Conservation (phyloP, 2,329 filamentous ascomycete genomes). For the Sordariomycetes sp. region DNA sequence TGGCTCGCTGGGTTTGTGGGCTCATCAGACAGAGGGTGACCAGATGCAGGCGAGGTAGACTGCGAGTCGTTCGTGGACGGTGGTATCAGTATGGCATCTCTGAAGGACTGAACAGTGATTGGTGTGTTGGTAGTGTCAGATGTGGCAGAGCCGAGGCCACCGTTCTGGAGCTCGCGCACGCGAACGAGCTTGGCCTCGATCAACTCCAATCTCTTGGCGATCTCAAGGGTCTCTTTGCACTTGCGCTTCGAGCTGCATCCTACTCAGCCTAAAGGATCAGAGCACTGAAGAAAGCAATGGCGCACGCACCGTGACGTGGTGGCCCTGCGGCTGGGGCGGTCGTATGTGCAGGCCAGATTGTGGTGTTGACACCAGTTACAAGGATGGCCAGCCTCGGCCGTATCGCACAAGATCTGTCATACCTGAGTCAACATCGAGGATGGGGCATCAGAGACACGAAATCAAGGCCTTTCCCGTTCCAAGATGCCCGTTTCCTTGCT, state of each 20-base stretch:
- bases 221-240: not conserved
- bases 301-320: not conserved
- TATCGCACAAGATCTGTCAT: slow-evolving; percentile 6
- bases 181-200: not conserved
- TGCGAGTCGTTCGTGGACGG: not conserved
- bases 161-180: not conserved
- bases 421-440: not conserved
- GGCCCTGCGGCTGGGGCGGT: slow-evolving; percentile 1
- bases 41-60: not conserved
- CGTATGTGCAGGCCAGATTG: slow-evolving; percentile 3
- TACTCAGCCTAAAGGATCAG: not conserved
- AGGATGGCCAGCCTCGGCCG: not conserved
- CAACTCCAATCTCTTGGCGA: not conserved
- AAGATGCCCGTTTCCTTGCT: no score
- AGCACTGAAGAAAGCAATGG: not conserved
- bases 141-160: no score
- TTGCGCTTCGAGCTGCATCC: not conserved
- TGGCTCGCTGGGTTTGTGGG: not conserved
- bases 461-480: not conserved
- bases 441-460: not conserved
- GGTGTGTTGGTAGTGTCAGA: no score
- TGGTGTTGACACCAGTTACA: slow-evolving; percentile 7
- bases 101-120: no score
- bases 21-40: not conserved
- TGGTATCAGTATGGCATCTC: not conserved